Conservation (phyloP, 148 eudicot genomes). For the Dianthus caryophyllus region DNA sequence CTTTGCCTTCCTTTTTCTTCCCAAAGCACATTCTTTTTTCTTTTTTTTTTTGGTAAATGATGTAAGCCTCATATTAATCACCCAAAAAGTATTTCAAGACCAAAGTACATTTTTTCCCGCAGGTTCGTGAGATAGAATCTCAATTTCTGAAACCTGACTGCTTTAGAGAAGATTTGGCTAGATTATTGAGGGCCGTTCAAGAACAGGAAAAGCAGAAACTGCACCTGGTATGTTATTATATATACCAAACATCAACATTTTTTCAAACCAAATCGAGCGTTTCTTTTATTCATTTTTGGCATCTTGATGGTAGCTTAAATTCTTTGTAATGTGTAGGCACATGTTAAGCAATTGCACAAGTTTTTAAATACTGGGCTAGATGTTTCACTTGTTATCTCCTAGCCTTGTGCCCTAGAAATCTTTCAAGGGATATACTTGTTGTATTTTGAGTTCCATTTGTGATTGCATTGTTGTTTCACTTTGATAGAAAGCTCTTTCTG, state of each 20-base stretch:
- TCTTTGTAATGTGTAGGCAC: background rate
- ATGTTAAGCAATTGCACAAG: background rate
- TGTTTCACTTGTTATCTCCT: background rate
- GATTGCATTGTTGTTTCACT: background rate
- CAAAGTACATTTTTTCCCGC: constrained; percentile 19
- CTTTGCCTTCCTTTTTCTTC: background rate
- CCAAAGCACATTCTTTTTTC: no score
- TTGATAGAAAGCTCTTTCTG: background rate
- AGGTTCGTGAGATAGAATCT: constrained; percentile 83
- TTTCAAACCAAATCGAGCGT: background rate
- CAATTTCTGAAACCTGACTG: constrained; percentile 64
- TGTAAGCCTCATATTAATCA: constrained; percentile 12
- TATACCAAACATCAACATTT: background rate
- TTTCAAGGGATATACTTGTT: background rate
- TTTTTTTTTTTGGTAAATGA: no score
- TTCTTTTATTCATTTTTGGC: background rate
- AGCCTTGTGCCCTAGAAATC: background rate
- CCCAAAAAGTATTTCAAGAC: no score
- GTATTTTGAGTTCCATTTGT: background rate
- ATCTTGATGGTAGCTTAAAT: background rate
- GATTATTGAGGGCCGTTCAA: constrained; percentile 66
- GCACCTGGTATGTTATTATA: constrained; percentile 48
- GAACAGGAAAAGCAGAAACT: constrained; percentile 82
- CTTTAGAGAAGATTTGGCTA: constrained; percentile 77
- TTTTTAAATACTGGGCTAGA: background rate